Evolutionary conservation across 306 rosid genomes (phyloP).

Genomic region (Lotus japonicus): DNA sequence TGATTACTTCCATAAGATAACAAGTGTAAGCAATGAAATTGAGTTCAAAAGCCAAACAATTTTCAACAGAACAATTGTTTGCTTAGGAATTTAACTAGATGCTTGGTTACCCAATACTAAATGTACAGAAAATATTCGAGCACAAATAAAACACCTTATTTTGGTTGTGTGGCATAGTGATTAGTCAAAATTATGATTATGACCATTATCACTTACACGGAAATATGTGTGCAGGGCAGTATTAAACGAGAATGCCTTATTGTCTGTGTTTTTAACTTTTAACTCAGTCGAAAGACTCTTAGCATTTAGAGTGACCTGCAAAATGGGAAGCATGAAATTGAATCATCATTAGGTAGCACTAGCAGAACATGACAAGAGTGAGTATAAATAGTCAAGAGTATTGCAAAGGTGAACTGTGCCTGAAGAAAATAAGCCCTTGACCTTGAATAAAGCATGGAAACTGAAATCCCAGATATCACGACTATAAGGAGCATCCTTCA

Average conservation of each 20-base stretch:
- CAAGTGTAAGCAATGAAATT: not conserved
- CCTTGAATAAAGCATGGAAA: constrained; percentile 90
- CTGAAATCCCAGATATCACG: constrained; percentile 92
- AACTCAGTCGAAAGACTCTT: constrained; percentile 77
- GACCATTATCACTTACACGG: constrained; percentile 44
- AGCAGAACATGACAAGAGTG: not conserved
- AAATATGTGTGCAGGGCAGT: constrained; percentile 90
- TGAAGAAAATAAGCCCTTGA: constrained; percentile 24
- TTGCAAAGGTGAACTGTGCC: constrained; percentile 5
- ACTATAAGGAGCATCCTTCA: constrained; percentile 73
- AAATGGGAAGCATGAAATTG: not conserved
- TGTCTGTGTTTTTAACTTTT: constrained; percentile 68
- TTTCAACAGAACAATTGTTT: not conserved
- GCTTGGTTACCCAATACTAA: not conserved
- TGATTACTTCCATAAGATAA: constrained; percentile 11
- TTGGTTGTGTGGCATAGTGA: constrained; percentile 3
- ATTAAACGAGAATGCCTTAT: constrained; percentile 72
- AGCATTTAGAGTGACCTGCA: constrained; percentile 61
- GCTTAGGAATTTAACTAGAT: not conserved
- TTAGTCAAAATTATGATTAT: not conserved
- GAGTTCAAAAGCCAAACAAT: not conserved
- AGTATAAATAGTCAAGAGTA: not conserved
- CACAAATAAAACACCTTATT: constrained; percentile 9
- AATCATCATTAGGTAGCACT: not conserved
- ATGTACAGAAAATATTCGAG: not conserved